These are phyloP conservation scores for Citrullus mucosospermus DNA, from an alignment of 306 rosid genomes.

Conservation along the genomic window DNA sequence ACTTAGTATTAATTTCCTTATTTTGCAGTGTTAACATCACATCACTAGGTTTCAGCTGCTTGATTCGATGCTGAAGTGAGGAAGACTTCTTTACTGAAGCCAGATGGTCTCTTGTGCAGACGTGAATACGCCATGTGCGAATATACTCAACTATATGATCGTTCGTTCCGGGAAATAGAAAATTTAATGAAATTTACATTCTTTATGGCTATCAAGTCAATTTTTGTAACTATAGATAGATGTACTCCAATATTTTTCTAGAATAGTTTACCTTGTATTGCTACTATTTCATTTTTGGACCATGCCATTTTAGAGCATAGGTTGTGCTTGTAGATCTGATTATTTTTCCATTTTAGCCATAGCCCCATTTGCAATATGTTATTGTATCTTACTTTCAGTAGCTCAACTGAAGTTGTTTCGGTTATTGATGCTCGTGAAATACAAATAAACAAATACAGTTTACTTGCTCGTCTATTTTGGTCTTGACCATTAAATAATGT, in stretches of 20 bases:
- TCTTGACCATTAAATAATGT: neutral
- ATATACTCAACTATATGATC: neutral
- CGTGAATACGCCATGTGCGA: neutral
- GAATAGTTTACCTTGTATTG: neutral
- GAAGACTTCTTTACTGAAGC: neutral
- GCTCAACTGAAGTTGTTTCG: neutral
- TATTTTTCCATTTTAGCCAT: neutral
- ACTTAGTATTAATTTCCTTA: neutral
- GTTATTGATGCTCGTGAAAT: neutral
- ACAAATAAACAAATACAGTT: neutral
- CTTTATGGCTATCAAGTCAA: neutral
- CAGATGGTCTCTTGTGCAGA: neutral
- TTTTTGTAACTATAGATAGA: constrained; percentile 10
- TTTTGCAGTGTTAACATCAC: constrained; percentile 12
- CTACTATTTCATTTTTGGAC: neutral
- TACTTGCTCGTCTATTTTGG: neutral
- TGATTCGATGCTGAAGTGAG: neutral
- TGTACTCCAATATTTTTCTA: neutral
- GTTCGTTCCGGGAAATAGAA: neutral
- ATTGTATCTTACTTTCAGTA: neutral
- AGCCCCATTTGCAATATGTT: neutral
- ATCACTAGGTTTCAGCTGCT: constrained; percentile 1
- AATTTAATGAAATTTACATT: neutral
- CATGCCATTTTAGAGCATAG: neutral
- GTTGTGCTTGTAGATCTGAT: neutral